Evolutionary conservation across 352 stramenopile genomes (phyloP).

Genomic region (Globisporangium iwayamae): DNA sequence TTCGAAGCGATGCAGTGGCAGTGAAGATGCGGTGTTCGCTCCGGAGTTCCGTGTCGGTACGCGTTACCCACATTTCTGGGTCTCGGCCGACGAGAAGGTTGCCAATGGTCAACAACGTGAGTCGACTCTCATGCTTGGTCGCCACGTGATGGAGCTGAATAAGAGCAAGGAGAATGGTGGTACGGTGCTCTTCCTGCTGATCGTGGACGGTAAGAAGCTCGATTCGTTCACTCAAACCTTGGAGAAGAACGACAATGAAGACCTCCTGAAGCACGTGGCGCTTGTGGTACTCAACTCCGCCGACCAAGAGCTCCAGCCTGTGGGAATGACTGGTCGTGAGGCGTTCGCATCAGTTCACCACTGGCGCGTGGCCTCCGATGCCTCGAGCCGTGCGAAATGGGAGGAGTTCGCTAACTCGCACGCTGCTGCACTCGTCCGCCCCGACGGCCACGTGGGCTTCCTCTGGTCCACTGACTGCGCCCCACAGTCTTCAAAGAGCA

Average conservation of each 20-base stretch:
- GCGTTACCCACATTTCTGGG: conserved; percentile 76
- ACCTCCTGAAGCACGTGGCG: conserved; percentile 30
- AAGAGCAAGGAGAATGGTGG: conserved; percentile 11
- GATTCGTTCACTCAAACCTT: background rate
- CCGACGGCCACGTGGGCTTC: conserved; percentile 74
- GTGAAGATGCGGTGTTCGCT: conserved; percentile 32
- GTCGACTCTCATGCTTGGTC: conserved; percentile 50
- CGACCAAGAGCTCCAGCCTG: conserved; percentile 14
- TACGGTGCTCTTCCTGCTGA: conserved; percentile 53
- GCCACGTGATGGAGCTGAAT: conserved; percentile 16
- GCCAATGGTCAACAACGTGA: conserved; percentile 15
- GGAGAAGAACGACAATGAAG: background rate
- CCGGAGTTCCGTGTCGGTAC: conserved; percentile 45
- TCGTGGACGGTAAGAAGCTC: conserved; percentile 31
- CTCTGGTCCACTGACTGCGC: conserved; percentile 33
- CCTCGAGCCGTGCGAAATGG: conserved; percentile 29
- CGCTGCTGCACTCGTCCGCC: conserved; percentile 59
- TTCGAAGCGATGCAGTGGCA: background rate
- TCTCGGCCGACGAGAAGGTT: conserved; percentile 1
- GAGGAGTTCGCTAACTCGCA: conserved; percentile 30
- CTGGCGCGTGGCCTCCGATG: conserved; percentile 27
- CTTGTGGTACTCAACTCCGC: conserved; percentile 32
- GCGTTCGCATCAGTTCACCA: conserved; percentile 31
- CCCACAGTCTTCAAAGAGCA: background rate
- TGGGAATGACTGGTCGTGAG: background rate